Evolutionary conservation across 805 yeast species (phyloP), one percentile per base, ranked within the genome.

Genomic region (Scheffersomyces lignosus): DNA sequence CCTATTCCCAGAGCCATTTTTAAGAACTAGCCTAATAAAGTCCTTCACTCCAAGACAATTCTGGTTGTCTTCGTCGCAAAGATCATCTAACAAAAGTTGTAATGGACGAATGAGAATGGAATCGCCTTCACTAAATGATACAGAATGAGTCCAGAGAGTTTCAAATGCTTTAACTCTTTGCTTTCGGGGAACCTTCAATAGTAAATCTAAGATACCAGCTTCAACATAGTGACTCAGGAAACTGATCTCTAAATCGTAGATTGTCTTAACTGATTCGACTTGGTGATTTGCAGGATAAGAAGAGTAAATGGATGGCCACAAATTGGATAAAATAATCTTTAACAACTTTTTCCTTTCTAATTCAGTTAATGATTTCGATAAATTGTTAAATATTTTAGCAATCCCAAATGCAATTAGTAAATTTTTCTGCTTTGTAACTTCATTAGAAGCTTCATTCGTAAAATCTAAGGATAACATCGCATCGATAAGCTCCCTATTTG

Each of bases 121-220:
- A 34, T 72, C 81, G 0, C 62, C 54, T 25, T 80, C 87, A 29
- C 71, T 74, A 26, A 61, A 52, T n/a, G 69, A 58, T 6, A 60
- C 42, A 0, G 91, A 73, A 48, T 86, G 91, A 3, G 71, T 70
- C 97, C 97, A 91, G 4, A 90, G 54, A 6, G 78, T 71, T 34
- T 78, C 71, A 44, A 87, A 75, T 0, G 85, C 83, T 13, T 66
- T 56, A 1, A 83, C 58, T 41, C 80, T 67, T 13, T 69, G 60
- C 14, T 36, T 13, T 8, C 36, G 36, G 4, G 65, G 52, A 3
- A 59, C 45, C 3, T 70, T 53, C 10, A 81, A 51, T 20, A 87
- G 70, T 31, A 79, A 68, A 2, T 75, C 65, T 0, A 87, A 66
- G 2, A 90, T 44, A 0, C 87, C 84, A 1, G 95, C 91, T 49